Conservation (phyloP, 2,329 filamentous ascomycete genomes). For the Cladosporium sp. region DNA sequence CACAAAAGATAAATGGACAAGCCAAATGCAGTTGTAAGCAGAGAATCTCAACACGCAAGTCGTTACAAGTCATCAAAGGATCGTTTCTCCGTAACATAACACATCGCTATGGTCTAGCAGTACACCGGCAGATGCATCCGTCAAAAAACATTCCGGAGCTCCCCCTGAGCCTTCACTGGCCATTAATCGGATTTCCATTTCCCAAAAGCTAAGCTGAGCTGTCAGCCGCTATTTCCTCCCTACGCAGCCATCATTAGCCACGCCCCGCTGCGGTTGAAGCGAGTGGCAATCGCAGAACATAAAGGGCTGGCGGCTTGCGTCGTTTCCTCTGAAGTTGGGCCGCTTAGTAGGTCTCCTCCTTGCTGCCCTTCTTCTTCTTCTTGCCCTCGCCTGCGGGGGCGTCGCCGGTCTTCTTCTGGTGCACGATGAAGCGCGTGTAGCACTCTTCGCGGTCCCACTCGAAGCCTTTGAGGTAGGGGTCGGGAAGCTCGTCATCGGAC, state of each 20-base stretch:
- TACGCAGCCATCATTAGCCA: conserved; percentile 3
- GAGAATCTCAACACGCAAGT: background rate
- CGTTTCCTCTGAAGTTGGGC: background rate
- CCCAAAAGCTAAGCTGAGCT: background rate
- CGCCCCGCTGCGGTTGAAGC: background rate
- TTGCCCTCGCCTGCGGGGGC: conserved; percentile 48
- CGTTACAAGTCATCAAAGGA: conserved; percentile 9
- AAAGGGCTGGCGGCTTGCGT: conserved; percentile 1
- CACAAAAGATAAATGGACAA: background rate
- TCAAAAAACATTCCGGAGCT: background rate
- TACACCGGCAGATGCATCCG: conserved; percentile 5
- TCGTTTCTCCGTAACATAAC: conserved; percentile 5
- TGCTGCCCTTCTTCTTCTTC: conserved; percentile 54
- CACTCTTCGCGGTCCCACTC: conserved; percentile 94
- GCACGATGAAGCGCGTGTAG: conserved; percentile 82
- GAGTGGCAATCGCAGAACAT: conserved; percentile 4
- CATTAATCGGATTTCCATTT: background rate
- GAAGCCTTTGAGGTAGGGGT: conserved; percentile 85
- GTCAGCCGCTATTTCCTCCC: background rate
- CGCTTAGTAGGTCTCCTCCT: conserved; percentile 15
- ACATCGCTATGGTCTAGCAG: conserved; percentile 10
- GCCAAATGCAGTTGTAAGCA: too few species aligned
- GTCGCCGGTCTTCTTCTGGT: conserved; percentile 69
- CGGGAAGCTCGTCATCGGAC: conserved; percentile 87
- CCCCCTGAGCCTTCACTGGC: conserved; percentile 1